Conservation (phyloP, 208 protist genomes). For the Porcisia deanei region DNA sequence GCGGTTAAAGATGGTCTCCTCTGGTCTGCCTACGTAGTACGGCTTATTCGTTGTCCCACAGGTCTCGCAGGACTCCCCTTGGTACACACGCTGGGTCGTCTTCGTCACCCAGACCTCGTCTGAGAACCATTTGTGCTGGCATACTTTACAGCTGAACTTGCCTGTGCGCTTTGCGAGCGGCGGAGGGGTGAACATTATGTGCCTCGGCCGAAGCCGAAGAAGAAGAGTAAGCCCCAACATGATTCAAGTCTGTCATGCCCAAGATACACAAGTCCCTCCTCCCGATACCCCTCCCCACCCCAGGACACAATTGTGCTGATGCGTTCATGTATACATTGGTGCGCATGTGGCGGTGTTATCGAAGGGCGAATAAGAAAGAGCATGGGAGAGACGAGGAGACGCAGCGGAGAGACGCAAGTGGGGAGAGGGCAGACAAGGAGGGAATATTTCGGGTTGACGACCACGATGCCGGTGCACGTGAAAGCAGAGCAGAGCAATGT, state of each 20-base stretch:
- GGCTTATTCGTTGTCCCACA: conserved; percentile 88
- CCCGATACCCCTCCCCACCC: too few species aligned
- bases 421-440: not conserved
- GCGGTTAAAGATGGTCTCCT: conserved; percentile 88
- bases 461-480: not conserved
- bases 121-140: conserved; percentile 67
- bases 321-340: not conserved
- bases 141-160: conserved; percentile 71
- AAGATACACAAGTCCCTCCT: not conserved
- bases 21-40: conserved; percentile 79
- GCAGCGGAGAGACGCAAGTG: not conserved
- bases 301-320: not conserved
- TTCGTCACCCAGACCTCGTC: conserved; percentile 88
- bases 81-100: conserved; percentile 88
- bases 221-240: conserved; percentile 57
- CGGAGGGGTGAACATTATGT: conserved; percentile 89
- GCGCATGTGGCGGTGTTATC: not conserved
- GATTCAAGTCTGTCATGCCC: not conserved
- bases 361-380: not conserved
- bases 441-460: not conserved
- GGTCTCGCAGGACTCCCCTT: conserved; percentile 83
- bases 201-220: conserved; percentile 66
- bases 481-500: not conserved
- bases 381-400: not conserved
- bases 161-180: conserved; percentile 71